Conservation (phyloP, 495 filamentous ascomycete genomes). For the Cryomyces antarcticus region DNA sequence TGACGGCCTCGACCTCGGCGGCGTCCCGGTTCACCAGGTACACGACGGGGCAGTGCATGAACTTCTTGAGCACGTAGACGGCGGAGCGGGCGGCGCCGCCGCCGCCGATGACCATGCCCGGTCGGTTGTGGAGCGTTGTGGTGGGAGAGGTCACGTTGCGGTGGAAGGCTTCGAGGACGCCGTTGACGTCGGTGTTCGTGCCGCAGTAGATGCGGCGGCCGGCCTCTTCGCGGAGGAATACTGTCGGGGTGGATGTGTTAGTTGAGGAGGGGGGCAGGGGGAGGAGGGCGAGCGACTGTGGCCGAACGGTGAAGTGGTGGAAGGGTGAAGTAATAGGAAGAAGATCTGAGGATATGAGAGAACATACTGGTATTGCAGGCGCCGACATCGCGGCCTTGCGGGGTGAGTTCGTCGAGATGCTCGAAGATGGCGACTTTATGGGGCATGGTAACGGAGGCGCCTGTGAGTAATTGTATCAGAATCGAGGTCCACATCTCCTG, state of each 20-base stretch:
- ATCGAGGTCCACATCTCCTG: no score
- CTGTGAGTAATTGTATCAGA: constrained; percentile 2
- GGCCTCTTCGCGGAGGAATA: constrained; percentile 34
- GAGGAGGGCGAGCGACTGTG: neutral
- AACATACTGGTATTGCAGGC: constrained; percentile 39
- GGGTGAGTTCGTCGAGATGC: constrained; percentile 45
- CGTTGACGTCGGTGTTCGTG: constrained; percentile 59
- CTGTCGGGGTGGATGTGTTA: neutral
- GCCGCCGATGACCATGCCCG: constrained; percentile 42
- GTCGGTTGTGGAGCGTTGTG: constrained; percentile 28
- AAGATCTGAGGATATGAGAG: no score
- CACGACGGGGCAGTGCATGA: constrained; percentile 40
- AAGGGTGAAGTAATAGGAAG: no score
- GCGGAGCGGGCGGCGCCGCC: constrained; percentile 45
- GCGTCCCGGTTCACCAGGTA: constrained; percentile 52
- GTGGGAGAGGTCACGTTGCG: constrained; percentile 31
- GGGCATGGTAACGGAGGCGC: constrained; percentile 56
- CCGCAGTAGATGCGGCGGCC: constrained; percentile 32
- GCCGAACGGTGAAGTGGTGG: no score
- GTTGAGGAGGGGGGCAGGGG: neutral
- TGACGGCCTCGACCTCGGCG: constrained; percentile 39
- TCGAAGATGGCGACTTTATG: constrained; percentile 51
- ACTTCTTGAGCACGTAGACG: constrained; percentile 46
- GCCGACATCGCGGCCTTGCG: constrained; percentile 44
- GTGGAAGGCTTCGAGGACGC: constrained; percentile 45